These are phyloP conservation scores for Mimosa pudica DNA, from an alignment of 306 rosid species.

Conservation along the genomic window DNA sequence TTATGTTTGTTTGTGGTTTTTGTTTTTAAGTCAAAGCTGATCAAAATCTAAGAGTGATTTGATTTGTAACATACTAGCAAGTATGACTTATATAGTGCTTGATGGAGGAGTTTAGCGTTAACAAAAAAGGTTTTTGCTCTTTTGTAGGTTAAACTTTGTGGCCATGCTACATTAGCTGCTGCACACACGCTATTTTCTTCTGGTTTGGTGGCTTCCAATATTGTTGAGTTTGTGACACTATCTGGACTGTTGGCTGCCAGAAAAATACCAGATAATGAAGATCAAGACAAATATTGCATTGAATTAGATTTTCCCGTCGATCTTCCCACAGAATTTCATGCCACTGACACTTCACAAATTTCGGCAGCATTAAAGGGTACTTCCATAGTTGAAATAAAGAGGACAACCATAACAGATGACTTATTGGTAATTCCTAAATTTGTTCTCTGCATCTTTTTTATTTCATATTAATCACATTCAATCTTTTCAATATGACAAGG, in stretches of 20 bases:
- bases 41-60: background rate
- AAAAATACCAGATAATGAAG: slow-evolving; percentile 35
- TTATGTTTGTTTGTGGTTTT: background rate
- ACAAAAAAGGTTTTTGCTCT: background rate
- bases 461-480: background rate
- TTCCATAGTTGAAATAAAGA: slow-evolving; percentile 50
- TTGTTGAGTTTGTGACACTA: slow-evolving; percentile 62
- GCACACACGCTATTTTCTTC: slow-evolving; percentile 57
- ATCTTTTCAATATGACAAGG: slow-evolving; percentile 4
- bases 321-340: slow-evolving; percentile 39
- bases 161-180: slow-evolving; percentile 86
- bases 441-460: background rate
- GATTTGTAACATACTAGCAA: background rate
- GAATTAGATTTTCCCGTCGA: slow-evolving; percentile 58
- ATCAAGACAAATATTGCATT: slow-evolving; percentile 37
- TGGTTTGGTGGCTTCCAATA: slow-evolving; percentile 44
- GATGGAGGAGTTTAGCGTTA: background rate
- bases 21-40: background rate
- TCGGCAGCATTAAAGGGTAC: slow-evolving; percentile 53
- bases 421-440: slow-evolving; percentile 52
- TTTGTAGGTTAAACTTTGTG: slow-evolving; percentile 77
- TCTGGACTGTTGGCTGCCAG: slow-evolving; percentile 66
- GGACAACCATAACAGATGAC: slow-evolving; percentile 37
- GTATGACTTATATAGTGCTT: background rate
- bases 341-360: slow-evolving; percentile 41